Evolutionary conservation across 495 filamentous ascomycete species (phyloP).

Genomic region (Xylaria cubensis): DNA sequence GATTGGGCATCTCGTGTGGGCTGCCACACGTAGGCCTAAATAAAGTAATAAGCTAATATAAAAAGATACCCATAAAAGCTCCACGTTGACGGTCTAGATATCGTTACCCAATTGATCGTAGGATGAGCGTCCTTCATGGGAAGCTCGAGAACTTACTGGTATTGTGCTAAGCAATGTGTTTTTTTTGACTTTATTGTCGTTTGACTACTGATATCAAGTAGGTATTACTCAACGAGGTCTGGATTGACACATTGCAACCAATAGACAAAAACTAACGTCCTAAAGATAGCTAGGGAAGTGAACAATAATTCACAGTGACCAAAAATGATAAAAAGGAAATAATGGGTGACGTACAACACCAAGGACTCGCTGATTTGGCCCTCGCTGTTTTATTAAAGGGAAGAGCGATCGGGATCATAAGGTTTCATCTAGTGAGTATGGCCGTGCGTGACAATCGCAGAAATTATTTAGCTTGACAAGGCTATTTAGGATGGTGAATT

Average conservation of each 20-base stretch:
- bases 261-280: not conserved
- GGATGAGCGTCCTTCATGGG: not conserved
- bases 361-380: constrained; percentile 44
- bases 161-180: not conserved
- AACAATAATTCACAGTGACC: not conserved
- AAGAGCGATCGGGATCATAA: constrained; percentile 52
- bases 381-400: constrained; percentile 42
- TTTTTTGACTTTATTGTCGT: not conserved
- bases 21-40: not conserved
- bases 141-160: not conserved
- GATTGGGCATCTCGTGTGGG: not conserved
- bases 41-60: not conserved
- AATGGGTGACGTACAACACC: constrained; percentile 42
- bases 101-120: not conserved
- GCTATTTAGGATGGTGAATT: no score
- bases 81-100: not conserved
- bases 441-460: constrained; percentile 33
- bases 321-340: not conserved
- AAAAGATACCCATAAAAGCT: not conserved
- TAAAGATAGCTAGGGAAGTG: not conserved
- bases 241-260: not conserved
- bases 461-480: not conserved
- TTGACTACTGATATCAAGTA: not conserved
- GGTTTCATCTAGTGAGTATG: constrained; percentile 45
- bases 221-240: not conserved